Evolutionary conservation across 2,329 filamentous ascomycete genomes (phyloP).

Genomic region (Berkeleyomyces rouxiae): DNA sequence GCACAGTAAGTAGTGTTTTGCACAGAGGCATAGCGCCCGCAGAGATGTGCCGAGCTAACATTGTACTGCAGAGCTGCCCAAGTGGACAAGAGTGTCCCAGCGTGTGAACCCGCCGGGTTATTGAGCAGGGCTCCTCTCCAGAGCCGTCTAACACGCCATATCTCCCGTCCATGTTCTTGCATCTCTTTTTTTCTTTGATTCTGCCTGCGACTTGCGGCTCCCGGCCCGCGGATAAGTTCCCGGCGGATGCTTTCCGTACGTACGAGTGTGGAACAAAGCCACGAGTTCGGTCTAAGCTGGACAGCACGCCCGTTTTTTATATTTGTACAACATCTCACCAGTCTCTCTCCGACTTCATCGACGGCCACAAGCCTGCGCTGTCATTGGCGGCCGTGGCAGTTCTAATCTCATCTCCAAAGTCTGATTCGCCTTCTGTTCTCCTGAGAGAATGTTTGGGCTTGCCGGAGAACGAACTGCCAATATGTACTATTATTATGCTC

Average conservation of each 20-base stretch:
- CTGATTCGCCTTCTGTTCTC: neutral
- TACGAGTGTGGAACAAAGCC: neutral
- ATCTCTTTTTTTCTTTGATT: neutral
- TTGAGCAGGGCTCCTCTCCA: slow-evolving; percentile 27
- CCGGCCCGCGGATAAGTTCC: neutral
- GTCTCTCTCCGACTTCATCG: neutral
- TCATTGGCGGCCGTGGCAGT: neutral
- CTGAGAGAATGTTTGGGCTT: neutral
- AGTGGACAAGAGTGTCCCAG: slow-evolving; percentile 94
- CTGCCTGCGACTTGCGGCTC: neutral
- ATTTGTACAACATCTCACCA: neutral
- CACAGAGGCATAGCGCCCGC: no score
- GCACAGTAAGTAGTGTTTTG: slow-evolving; percentile 54
- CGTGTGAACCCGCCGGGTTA: slow-evolving; percentile 89
- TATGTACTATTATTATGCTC: slow-evolving; percentile 4
- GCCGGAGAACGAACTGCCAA: neutral
- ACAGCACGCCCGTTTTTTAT: neutral
- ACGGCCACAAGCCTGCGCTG: neutral
- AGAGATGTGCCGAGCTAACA: neutral
- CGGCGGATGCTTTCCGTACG: no score
- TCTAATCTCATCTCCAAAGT: neutral
- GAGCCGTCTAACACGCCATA: neutral
- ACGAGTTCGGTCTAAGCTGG: neutral
- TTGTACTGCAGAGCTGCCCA: slow-evolving; percentile 47
- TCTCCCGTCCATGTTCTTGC: neutral